Base-by-base conservation (phyloP, 495 filamentous ascomycete genomes). In the Durotheca rogersii region DNA sequence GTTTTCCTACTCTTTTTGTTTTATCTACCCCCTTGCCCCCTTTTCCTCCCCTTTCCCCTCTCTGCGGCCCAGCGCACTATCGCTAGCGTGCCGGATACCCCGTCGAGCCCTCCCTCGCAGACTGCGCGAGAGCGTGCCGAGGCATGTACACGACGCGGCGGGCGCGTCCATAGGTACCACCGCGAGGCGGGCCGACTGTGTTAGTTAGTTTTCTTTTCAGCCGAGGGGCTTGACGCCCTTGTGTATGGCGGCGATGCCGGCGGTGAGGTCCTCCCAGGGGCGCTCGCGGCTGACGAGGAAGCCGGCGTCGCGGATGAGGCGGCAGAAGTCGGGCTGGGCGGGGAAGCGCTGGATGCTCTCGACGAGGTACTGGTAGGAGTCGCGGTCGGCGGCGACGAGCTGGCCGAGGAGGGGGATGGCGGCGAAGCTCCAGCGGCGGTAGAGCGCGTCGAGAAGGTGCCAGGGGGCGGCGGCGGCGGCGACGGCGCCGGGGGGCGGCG, bases 321-420 rank as follows among this genome's bases (percentile, higher is more conserved):
- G 81, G 56, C 82, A 73, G 67, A 91, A 97, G 61, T 89, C 82
- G 39, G 79, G 72, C 75, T 98, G 93, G 39, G 73, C 81, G 2
- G 94, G 94, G 65, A 97, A 98, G 31, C 79, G 73, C 74, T 96
- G 90, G 72, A 98, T 97, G 70, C 89, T 95, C 80, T 98, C 93
- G 18, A 97, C 94, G 27, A 98, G 71, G 73, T 98, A 98, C 80
- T 97, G 94, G 68, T 98, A 98, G 63, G 89, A 95, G 58, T 90
- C 90, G 40, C 93, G 77, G 66, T 98, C 93, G 2, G 87, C 92
- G 2, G 93, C 94, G 21, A 98, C 91, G 54, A 98, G 56, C 72
- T 98, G 91, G 12, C 93, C 93, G 66, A 98, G 95, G 35, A 98
- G 60, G 1, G 93, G 93, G 54, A 98, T 98, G 11, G 89, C 89